Percentiles rank a stretch among this genome's conserved stretches.
Conservation (phyloP, 2,329 filamentous ascomycete species). For the Exserohilum rostratum region DNA sequence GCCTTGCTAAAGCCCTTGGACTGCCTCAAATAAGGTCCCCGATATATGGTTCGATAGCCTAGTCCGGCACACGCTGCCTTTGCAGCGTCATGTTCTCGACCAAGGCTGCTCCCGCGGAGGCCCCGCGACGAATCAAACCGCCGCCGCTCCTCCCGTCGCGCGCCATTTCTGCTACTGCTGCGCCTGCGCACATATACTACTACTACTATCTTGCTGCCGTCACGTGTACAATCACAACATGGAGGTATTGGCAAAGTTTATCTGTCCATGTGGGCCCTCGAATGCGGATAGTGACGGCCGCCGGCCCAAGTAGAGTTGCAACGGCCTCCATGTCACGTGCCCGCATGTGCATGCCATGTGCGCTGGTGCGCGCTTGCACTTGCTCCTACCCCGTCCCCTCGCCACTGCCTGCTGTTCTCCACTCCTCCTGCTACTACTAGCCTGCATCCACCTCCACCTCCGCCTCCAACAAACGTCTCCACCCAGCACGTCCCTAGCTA, state of each 20-base stretch:
- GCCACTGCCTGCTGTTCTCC: too few species aligned
- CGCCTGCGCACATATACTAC: too few species aligned
- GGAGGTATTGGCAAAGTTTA: not conserved
- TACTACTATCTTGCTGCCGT: too few species aligned
- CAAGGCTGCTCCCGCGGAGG: not conserved
- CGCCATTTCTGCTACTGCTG: not conserved
- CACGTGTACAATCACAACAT: not conserved
- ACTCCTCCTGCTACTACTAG: too few species aligned
- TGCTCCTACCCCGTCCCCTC: too few species aligned
- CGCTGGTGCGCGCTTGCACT: too few species aligned
- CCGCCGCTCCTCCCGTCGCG: not conserved
- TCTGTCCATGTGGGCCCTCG: not conserved
- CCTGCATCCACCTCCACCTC: too few species aligned
- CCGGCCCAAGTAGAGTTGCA: not conserved
- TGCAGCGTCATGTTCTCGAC: not conserved
- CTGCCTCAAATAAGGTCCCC: constrained; percentile 11
- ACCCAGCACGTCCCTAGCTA: too few species aligned
- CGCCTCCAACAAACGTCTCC: too few species aligned
- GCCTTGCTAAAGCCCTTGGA: constrained; percentile 7
- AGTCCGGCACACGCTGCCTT: not conserved
- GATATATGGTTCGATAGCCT: not conserved
- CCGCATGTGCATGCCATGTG: not conserved
- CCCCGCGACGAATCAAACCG: not conserved
- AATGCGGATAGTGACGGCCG: too few species aligned
- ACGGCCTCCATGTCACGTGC: not conserved